phyloP scores from a whole-genome alignment of 768 basidiomycete species.

The Leccinum disarticulatum region DNA sequence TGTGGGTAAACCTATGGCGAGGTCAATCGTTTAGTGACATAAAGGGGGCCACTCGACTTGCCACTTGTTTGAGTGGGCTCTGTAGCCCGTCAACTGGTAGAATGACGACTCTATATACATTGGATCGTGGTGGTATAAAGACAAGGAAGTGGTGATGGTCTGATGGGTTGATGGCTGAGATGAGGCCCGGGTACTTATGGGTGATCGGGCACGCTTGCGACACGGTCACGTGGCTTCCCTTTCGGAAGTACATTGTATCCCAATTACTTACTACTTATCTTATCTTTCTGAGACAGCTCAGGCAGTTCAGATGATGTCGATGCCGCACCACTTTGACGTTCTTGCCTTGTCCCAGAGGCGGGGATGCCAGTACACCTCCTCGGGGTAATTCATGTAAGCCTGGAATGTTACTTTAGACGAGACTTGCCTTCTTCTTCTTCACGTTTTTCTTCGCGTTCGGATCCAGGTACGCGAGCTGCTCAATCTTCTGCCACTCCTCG shows the following conservation, averaged over 20 bases:
- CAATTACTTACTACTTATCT: too few relatives aligned
- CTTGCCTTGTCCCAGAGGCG: conserved; percentile 77
- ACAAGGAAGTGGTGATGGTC: too few relatives aligned
- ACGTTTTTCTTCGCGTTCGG: conserved; percentile 60
- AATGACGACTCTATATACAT: conserved; percentile 21
- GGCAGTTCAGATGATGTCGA: too few relatives aligned
- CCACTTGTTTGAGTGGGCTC: conserved; percentile 33
- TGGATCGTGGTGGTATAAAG: too few relatives aligned
- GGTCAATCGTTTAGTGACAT: background rate
- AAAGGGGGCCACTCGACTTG: conserved; percentile 1
- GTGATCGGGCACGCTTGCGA: too few relatives aligned
- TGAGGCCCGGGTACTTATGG: too few relatives aligned
- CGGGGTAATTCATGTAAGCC: conserved; percentile 1
- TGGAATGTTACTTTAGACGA: background rate
- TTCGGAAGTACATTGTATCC: too few relatives aligned
- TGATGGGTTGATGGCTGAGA: too few relatives aligned
- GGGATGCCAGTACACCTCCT: conserved; percentile 79
- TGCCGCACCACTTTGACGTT: conserved; percentile 29
- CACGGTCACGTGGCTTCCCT: too few relatives aligned
- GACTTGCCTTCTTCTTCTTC: conserved; percentile 57
- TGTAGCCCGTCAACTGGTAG: conserved; percentile 30
- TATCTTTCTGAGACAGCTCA: too few relatives aligned
- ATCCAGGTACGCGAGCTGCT: conserved; percentile 82
- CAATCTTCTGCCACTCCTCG: conserved; percentile 78
- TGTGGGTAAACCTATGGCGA: conserved; percentile 23